Evolutionary conservation across 2,329 filamentous ascomycete genomes (phyloP).

Genomic region (Dendryphion nanum): DNA sequence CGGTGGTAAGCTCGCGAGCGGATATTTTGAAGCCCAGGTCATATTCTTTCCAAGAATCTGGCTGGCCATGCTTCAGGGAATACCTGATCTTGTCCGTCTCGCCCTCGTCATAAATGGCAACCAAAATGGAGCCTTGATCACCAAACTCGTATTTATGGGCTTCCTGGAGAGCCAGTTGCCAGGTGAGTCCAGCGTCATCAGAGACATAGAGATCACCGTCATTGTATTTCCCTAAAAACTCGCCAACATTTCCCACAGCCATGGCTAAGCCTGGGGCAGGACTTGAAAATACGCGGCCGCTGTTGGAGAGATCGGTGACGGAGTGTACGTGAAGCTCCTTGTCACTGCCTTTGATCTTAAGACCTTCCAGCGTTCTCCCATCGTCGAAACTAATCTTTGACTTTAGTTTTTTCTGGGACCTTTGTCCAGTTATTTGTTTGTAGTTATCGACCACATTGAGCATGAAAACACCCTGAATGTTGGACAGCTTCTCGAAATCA

Average conservation of each 20-base stretch:
- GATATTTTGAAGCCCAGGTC: constrained; percentile 68
- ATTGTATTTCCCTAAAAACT: constrained; percentile 65
- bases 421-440: constrained; percentile 62
- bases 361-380: constrained; percentile 75
- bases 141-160: constrained; percentile 97
- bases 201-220: constrained; percentile 85
- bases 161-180: constrained; percentile 71
- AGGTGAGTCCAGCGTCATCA: constrained; percentile 84
- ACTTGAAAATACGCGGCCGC: constrained; percentile 87
- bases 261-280: constrained; percentile 90
- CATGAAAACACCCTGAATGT: constrained; percentile 88
- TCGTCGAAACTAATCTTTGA: constrained; percentile 94
- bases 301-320: constrained; percentile 78
- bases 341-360: constrained; percentile 66
- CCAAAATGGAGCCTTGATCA: constrained; percentile 83
- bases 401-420: constrained; percentile 64
- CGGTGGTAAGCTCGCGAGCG: constrained; percentile 77
- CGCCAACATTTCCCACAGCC: constrained; percentile 88
- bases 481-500: constrained; percentile 91
- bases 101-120: constrained; percentile 72
- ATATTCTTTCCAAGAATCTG: constrained; percentile 66
- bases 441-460: constrained; percentile 89
- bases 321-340: constrained; percentile 84
- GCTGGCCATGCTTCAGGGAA: constrained; percentile 83
- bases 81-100: constrained; percentile 67